Evolutionary conservation across 768 basidiomycete genomes (phyloP).

Genomic region (Scleroderma citrinum): DNA sequence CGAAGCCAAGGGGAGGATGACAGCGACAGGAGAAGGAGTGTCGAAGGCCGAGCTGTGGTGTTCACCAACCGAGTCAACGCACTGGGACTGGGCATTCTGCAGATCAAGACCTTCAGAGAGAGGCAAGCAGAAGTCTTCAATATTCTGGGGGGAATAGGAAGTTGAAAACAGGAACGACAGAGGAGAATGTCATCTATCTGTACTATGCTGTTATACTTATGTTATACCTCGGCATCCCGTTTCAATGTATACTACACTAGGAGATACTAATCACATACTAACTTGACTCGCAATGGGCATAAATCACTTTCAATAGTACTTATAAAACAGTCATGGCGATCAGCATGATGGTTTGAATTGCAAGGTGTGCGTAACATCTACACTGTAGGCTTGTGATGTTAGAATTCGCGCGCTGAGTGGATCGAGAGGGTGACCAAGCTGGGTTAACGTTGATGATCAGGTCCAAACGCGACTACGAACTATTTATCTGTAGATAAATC

Average conservation of each 20-base stretch:
- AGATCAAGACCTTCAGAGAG: constrained; percentile 64
- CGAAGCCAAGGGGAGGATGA: not conserved
- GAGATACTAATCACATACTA: too few species aligned
- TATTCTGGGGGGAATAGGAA: constrained; percentile 27
- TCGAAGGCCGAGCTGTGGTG: constrained; percentile 59
- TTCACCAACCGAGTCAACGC: constrained; percentile 77
- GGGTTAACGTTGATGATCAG: too few species aligned
- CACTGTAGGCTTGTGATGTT: not conserved
- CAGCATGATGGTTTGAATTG: constrained; percentile 41
- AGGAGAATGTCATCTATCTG: not conserved
- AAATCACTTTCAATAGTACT: too few species aligned
- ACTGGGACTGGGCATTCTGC: constrained; percentile 65
- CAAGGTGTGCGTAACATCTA: constrained; percentile 28
- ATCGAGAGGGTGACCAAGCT: too few species aligned
- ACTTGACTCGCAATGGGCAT: too few species aligned
- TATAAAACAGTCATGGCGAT: constrained; percentile 42
- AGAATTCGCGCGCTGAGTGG: too few species aligned
- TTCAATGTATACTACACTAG: too few species aligned
- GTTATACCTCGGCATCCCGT: too few species aligned
- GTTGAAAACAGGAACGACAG: not conserved
- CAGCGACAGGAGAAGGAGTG: constrained; percentile 36
- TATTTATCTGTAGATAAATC: too few species aligned
- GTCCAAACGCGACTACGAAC: too few species aligned
- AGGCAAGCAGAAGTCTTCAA: constrained; percentile 66
- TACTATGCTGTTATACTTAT: not conserved